Percentiles rank a stretch among this genome's conserved stretches.
phyloP scores from a whole-genome alignment of 805 yeast species.

The Saturnispora saitoi region DNA sequence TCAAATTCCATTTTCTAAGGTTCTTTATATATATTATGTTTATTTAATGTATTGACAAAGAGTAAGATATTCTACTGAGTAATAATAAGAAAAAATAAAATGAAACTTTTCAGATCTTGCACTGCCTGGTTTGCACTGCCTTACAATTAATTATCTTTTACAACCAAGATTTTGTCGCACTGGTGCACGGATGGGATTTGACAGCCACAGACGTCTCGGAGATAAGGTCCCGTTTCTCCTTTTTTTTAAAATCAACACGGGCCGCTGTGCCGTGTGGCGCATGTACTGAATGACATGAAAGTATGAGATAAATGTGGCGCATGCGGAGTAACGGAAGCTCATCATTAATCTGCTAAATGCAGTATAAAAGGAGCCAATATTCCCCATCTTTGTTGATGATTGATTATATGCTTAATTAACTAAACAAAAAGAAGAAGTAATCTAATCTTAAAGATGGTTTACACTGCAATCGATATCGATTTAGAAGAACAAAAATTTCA shows the following conservation, averaged over 20 bases:
- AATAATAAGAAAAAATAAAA: too few relatives aligned
- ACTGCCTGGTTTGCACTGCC: not conserved
- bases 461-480: constrained; percentile 48
- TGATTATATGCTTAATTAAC: too few relatives aligned
- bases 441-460: constrained; percentile 29
- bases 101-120: not conserved
- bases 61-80: too few relatives aligned
- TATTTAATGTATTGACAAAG: too few relatives aligned
- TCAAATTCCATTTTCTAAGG: constrained; percentile 59
- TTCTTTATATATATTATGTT: too few relatives aligned
- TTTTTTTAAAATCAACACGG: not conserved
- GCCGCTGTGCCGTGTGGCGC: constrained; percentile 2
- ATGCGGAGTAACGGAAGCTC: constrained; percentile 11
- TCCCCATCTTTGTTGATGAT: not conserved
- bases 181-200: not conserved
- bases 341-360: not conserved
- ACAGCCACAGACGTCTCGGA: too few relatives aligned
- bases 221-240: constrained; percentile 1
- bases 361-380: constrained; percentile 1
- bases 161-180: too few relatives aligned
- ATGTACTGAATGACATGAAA: not conserved
- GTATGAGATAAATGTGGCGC: constrained; percentile 2
- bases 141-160: too few relatives aligned
- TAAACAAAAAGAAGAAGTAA: too few relatives aligned
- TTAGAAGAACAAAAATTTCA: constrained; percentile 59